These are phyloP conservation scores for Brassica rapa DNA, from an alignment of 345 rosid genomes.

Conservation along the genomic window DNA sequence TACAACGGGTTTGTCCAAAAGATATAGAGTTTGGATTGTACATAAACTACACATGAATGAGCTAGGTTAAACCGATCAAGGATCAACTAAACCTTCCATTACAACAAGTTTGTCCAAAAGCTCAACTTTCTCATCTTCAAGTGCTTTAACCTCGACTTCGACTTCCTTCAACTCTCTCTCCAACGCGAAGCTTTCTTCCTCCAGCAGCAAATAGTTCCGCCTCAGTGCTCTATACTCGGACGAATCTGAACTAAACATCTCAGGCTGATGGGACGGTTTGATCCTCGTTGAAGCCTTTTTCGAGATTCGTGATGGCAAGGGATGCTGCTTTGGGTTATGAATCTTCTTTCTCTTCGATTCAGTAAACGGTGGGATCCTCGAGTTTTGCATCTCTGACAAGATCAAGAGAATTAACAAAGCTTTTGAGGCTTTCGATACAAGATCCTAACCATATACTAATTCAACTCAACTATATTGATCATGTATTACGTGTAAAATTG, in stretches of 20 bases:
- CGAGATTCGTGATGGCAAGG: conserved; percentile 43
- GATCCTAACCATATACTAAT: not conserved
- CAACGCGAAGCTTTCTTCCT: conserved; percentile 70
- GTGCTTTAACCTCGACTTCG: conserved; percentile 65
- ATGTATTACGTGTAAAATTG: not conserved
- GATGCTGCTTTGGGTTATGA: conserved; percentile 36
- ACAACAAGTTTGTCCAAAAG: conserved; percentile 88
- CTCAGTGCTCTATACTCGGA: conserved; percentile 71
- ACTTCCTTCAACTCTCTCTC: conserved; percentile 65
- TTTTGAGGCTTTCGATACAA: not conserved
- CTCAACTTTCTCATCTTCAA: conserved; percentile 72
- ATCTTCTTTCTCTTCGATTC: conserved; percentile 59
- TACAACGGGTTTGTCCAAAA: not conserved
- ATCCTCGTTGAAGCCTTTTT: conserved; percentile 51
- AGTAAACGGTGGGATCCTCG: conserved; percentile 45
- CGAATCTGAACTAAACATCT: conserved; percentile 68
- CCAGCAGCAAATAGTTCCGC: conserved; percentile 67
- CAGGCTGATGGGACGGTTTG: conserved; percentile 53
- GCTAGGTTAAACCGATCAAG: conserved; percentile 30
- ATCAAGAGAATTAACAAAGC: not conserved
- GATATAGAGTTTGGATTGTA: not conserved
- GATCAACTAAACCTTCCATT: conserved; percentile 87
- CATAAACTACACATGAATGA: not conserved
- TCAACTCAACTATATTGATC: not conserved
- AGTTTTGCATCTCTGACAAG: conserved; percentile 56